Evolutionary conservation across 1,139 yeast species (phyloP).

Genomic region (Yamadazyma triangularis): DNA sequence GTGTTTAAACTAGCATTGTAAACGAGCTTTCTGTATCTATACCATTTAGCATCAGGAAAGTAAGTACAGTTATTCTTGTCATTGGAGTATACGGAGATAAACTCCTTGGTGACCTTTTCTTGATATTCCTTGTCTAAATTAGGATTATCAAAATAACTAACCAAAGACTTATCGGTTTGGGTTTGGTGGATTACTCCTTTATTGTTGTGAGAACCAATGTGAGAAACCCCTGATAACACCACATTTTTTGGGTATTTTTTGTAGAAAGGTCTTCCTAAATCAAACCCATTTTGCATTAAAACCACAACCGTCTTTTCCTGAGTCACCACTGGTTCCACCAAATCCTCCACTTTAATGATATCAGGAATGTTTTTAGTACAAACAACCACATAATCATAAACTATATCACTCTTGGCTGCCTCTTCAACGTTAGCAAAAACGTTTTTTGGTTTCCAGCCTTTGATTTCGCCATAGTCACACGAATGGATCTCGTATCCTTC

Average conservation of each 20-base stretch:
- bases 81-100: constrained; percentile 47
- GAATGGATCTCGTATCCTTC: constrained; percentile 60
- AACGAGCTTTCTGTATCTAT: constrained; percentile 55
- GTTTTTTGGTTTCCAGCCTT: constrained; percentile 52
- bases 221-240: constrained; percentile 65
- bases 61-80: constrained; percentile 31
- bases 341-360: constrained; percentile 49
- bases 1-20: constrained; percentile 34
- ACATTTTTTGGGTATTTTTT: constrained; percentile 53
- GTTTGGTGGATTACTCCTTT: constrained; percentile 48
- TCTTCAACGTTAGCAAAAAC: constrained; percentile 39
- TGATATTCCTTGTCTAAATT: constrained; percentile 14
- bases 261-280: constrained; percentile 59
- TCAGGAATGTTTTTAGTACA: constrained; percentile 76
- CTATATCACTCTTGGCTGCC: constrained; percentile 31
- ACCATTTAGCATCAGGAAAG: constrained; percentile 42
- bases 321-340: constrained; percentile 49
- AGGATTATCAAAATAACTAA: constrained; percentile 47
- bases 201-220: constrained; percentile 61
- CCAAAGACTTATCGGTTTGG: constrained; percentile 46
- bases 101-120: constrained; percentile 27
- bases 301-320: constrained; percentile 46
- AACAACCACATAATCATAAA: constrained; percentile 61
- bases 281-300: constrained; percentile 70
- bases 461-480: constrained; percentile 52